Evolutionary conservation across 83 land plant genomes (phyloP).

Genomic region (Picea mariana): DNA sequence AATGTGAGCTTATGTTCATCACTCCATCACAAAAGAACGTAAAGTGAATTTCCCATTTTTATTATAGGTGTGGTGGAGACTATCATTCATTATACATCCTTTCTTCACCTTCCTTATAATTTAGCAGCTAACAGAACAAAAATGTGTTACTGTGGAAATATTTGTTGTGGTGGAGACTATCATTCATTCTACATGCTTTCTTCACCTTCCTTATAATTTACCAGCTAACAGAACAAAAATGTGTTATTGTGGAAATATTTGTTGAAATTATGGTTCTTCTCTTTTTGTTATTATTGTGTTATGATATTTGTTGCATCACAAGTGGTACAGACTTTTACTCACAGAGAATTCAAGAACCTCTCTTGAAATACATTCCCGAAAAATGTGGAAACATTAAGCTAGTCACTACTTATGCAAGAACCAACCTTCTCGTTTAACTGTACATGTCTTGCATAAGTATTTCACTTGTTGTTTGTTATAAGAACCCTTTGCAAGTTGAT

Average conservation of each 20-base stretch:
- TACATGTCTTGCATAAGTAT: conserved; percentile 77
- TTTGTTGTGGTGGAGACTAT: conserved; percentile 51
- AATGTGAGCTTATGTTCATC: not conserved
- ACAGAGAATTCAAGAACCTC: conserved; percentile 28
- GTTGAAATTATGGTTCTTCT: conserved; percentile 25
- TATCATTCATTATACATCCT: conserved; percentile 23
- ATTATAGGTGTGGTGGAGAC: conserved; percentile 34
- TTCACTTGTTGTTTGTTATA: conserved; percentile 44
- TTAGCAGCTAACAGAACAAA: not conserved
- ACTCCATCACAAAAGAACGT: not conserved
- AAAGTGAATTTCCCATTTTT: conserved; percentile 22
- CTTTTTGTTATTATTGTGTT: conserved; percentile 26
- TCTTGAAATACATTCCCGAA: conserved; percentile 27
- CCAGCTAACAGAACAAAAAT: not conserved
- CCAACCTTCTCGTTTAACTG: conserved; percentile 45
- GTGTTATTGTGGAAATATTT: conserved; percentile 3
- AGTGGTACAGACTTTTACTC: not conserved
- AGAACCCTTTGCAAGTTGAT: conserved; percentile 44
- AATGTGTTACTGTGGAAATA: too few species aligned
- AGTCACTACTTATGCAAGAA: conserved; percentile 26
- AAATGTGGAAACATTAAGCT: not conserved
- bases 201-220: conserved; percentile 24
- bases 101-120: conserved; percentile 24
- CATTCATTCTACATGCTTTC: conserved; percentile 22
- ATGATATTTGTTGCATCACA: conserved; percentile 22